These are phyloP conservation scores for Starmerella lactis-condensi DNA, from an alignment of 805 yeast genomes.

Conservation along the genomic window DNA sequence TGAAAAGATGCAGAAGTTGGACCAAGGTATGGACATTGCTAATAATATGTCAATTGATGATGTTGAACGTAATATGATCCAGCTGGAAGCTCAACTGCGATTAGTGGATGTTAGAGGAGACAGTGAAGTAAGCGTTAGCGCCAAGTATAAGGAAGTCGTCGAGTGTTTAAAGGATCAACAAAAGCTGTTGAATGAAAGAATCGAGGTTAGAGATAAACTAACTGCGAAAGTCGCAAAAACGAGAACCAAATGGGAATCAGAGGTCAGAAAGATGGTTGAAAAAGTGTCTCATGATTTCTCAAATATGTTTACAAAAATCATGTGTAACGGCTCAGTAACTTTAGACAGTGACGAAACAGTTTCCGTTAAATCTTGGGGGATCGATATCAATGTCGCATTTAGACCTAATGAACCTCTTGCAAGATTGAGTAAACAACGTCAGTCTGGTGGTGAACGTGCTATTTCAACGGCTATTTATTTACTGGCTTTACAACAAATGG, in stretches of 20 bases:
- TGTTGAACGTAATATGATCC: no score
- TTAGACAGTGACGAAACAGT: constrained; percentile 29
- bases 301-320: constrained; percentile 48
- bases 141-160: not conserved
- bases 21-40: no score
- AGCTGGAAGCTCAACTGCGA: no score
- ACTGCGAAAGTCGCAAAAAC: constrained; percentile 1
- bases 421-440: constrained; percentile 65
- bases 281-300: constrained; percentile 49
- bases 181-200: no score
- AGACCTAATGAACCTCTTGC: constrained; percentile 57
- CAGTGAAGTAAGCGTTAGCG: no score
- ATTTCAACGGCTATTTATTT: constrained; percentile 82
- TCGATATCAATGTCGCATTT: constrained; percentile 70
- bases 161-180: not conserved
- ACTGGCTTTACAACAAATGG: constrained; percentile 74
- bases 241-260: constrained; percentile 41
- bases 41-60: no score
- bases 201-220: constrained; percentile 4
- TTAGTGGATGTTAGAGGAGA: no score
- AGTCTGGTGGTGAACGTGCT: constrained; percentile 96
- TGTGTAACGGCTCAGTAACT: constrained; percentile 69
- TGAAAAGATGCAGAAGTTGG: no score
- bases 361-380: constrained; percentile 39
- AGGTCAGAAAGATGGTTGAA: constrained; percentile 33